Conservation (phyloP, 768 basidiomycete species). For the Mycena alexandri region DNA sequence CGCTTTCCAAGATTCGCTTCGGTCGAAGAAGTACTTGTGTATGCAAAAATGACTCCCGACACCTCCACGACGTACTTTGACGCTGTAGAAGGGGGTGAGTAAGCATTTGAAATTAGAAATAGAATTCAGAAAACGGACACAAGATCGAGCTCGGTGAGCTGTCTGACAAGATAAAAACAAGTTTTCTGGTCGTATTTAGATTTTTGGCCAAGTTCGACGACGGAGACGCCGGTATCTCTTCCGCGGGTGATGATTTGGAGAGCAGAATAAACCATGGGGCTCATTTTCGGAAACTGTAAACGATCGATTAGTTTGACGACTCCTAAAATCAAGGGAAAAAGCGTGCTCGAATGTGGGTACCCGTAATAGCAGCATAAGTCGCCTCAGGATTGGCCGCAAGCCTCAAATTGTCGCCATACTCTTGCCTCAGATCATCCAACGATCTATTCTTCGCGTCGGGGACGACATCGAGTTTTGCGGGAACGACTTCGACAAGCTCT, state of each 20-base stretch:
- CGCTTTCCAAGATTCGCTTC: slow-evolving; percentile 79
- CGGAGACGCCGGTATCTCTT: slow-evolving; percentile 80
- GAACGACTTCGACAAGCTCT: slow-evolving; percentile 56
- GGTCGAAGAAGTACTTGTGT: slow-evolving; percentile 87
- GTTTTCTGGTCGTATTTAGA: slow-evolving; percentile 92
- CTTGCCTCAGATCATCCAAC: slow-evolving; percentile 66
- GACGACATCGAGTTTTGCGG: slow-evolving; percentile 64
- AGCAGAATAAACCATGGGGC: slow-evolving; percentile 86
- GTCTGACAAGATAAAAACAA: slow-evolving; percentile 87
- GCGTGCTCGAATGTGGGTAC: slow-evolving; percentile 85
- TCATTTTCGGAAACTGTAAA: slow-evolving; percentile 79
- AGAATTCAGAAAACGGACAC: slow-evolving; percentile 62
- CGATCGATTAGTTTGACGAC: slow-evolving; percentile 26
- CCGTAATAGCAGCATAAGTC: slow-evolving; percentile 84
- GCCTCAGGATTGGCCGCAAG: slow-evolving; percentile 83
- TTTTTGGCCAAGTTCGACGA: slow-evolving; percentile 80
- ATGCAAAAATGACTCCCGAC: slow-evolving; percentile 83
- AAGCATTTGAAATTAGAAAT: background rate
- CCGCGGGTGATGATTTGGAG: slow-evolving; percentile 89
- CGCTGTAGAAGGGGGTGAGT: slow-evolving; percentile 51
- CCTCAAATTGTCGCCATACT: slow-evolving; percentile 75
- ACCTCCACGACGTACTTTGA: slow-evolving; percentile 83
- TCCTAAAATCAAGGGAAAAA: background rate
- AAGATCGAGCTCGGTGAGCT: slow-evolving; percentile 78
- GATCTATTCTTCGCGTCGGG: slow-evolving; percentile 66